Percentiles rank a stretch among this genome's conserved stretches.
phyloP scores from a whole-genome alignment of 352 stramenopile species.

The Pythium dissotocum region DNA sequence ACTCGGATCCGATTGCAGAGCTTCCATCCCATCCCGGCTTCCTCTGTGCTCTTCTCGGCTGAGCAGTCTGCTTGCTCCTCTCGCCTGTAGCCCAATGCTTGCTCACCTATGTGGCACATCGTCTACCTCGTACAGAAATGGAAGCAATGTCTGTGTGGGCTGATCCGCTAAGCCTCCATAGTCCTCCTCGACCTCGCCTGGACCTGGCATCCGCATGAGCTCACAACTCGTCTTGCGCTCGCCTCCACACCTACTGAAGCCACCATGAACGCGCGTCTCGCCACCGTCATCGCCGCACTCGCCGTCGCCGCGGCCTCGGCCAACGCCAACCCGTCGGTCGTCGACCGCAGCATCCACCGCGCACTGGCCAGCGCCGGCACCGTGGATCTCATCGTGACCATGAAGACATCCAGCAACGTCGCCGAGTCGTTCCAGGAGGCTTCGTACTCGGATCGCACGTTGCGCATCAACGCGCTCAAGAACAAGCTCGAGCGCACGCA shows the following conservation, averaged over 20 bases:
- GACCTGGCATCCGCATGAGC: neutral
- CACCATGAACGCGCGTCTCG: neutral
- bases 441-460: conserved; percentile 11
- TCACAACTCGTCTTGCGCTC: neutral
- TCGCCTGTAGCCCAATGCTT: neutral
- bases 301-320: neutral
- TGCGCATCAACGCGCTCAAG: conserved; percentile 22
- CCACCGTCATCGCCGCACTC: conserved; percentile 7
- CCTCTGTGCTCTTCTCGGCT: neutral
- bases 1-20: too few relatives aligned
- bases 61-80: too few relatives aligned
- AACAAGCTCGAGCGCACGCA: conserved; percentile 13
- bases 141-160: too few relatives aligned
- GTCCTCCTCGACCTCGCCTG: too few relatives aligned
- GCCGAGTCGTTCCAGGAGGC: conserved; percentile 9
- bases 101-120: neutral
- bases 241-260: neutral
- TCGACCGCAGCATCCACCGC: conserved; percentile 13
- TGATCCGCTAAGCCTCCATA: too few relatives aligned
- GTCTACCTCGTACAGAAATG: neutral
- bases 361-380: neutral
- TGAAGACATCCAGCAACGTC: neutral
- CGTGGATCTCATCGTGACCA: conserved; percentile 4
- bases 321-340: neutral
- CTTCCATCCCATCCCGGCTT: too few relatives aligned